These are phyloP conservation scores for Polymyxa betae DNA, from an alignment of 208 protist species.

Conservation along the genomic window DNA sequence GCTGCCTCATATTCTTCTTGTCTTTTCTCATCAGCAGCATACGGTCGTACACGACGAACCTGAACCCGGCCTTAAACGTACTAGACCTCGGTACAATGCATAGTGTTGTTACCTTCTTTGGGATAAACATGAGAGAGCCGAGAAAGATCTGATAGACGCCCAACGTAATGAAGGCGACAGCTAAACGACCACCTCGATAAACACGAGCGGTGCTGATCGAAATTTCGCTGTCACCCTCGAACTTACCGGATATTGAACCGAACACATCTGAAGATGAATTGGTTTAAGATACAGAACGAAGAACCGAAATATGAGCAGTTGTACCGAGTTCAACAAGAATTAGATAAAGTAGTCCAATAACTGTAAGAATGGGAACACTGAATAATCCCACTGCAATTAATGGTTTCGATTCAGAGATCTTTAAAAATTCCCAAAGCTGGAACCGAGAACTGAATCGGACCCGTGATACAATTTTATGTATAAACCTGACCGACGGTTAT, in stretches of 20 bases:
- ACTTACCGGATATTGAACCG: not conserved
- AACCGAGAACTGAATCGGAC: not conserved
- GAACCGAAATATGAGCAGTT: not conserved
- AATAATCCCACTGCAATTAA: not conserved
- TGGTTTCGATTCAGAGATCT: not conserved
- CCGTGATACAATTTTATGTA: constrained; percentile 13
- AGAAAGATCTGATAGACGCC: not conserved
- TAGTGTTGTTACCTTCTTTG: not conserved
- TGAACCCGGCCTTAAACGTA: not conserved
- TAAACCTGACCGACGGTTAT: not conserved
- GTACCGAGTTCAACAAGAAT: not conserved
- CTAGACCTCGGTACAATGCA: not conserved
- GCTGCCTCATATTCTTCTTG: constrained; percentile 25
- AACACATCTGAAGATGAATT: constrained; percentile 9
- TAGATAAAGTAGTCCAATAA: not conserved
- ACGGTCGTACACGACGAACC: not conserved
- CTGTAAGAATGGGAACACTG: not conserved
- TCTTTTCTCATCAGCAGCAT: not conserved
- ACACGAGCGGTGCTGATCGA: not conserved
- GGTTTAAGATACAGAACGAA: not conserved
- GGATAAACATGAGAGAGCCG: constrained; percentile 5
- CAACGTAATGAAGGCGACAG: not conserved
- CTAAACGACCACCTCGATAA: not conserved
- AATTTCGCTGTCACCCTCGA: not conserved
- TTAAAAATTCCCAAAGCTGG: constrained; percentile 11